Evolutionary conservation across 441 rosid species (phyloP).

Genomic region (Oxalis stricta): DNA sequence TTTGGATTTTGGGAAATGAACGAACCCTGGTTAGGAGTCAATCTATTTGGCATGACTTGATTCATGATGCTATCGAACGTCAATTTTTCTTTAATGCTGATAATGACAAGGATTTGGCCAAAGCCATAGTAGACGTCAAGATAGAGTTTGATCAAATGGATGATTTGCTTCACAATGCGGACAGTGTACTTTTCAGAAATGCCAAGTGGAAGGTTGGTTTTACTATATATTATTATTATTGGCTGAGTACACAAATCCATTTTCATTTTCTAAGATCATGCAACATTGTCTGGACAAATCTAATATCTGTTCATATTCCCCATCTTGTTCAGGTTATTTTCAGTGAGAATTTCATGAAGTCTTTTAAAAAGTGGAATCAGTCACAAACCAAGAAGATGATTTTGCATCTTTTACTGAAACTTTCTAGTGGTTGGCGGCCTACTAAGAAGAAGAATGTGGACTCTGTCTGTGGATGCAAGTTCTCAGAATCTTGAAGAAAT

Average conservation of each 20-base stretch:
- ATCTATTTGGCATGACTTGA: constrained; percentile 25
- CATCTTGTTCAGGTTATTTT: constrained; percentile 20
- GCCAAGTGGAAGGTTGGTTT: constrained; percentile 36
- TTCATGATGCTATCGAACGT: constrained; percentile 24
- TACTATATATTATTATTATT: too few relatives aligned
- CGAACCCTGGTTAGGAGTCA: constrained; percentile 14
- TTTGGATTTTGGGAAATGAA: constrained; percentile 37
- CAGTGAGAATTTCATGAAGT: constrained; percentile 25
- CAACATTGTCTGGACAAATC: too few relatives aligned
- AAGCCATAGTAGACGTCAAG: constrained; percentile 19
- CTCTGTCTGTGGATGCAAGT: constrained; percentile 13
- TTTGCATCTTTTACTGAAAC: constrained; percentile 17
- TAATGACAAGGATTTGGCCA: constrained; percentile 24
- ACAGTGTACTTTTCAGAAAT: constrained; percentile 20
- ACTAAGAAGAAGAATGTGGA: constrained; percentile 17
- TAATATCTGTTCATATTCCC: not conserved
- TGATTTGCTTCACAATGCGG: constrained; percentile 21
- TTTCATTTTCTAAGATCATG: too few relatives aligned
- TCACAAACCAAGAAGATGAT: constrained; percentile 11
- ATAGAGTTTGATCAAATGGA: constrained; percentile 25
- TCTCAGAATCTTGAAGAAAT: constrained; percentile 17
- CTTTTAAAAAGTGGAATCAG: constrained; percentile 22
- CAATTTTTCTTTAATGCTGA: constrained; percentile 28
- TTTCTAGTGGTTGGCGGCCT: constrained; percentile 39
- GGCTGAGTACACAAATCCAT: too few relatives aligned